These are phyloP conservation scores for Camelina laxa DNA, from an alignment of 345 rosid species.

Conservation along the genomic window DNA sequence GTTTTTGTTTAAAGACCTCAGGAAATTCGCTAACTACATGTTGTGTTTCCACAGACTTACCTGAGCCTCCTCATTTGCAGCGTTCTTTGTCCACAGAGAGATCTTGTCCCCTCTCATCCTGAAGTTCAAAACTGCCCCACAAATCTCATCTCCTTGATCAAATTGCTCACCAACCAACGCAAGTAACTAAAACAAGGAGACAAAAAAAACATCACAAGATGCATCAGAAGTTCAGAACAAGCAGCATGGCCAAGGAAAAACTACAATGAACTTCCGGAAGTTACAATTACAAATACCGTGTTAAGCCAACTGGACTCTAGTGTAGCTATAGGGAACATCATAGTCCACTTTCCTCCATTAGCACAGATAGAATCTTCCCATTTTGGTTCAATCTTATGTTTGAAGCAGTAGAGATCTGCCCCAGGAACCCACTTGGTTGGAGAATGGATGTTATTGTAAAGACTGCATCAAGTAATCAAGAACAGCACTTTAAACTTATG, in stretches of 20 bases:
- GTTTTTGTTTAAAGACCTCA: neutral
- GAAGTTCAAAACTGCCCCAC: slow-evolving; percentile 88
- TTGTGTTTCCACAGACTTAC: slow-evolving; percentile 43
- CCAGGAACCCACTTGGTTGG: slow-evolving; percentile 67
- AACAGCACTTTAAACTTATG: too few relatives aligned
- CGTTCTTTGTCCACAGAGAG: slow-evolving; percentile 91
- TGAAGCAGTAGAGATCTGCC: slow-evolving; percentile 87
- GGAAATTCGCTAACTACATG: slow-evolving; percentile 17
- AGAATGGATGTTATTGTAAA: slow-evolving; percentile 78
- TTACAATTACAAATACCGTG: slow-evolving; percentile 56
- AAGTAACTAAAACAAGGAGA: slow-evolving; percentile 52
- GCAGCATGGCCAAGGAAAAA: slow-evolving; percentile 5
- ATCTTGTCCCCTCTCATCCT: slow-evolving; percentile 68
- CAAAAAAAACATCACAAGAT: neutral
- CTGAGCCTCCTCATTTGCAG: slow-evolving; percentile 80
- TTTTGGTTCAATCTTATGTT: slow-evolving; percentile 77
- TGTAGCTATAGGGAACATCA: slow-evolving; percentile 52
- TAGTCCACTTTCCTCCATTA: slow-evolving; percentile 92
- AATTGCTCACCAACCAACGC: slow-evolving; percentile 94
- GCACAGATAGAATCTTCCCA: slow-evolving; percentile 99
- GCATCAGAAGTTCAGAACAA: slow-evolving; percentile 14
- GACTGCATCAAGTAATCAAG: slow-evolving; percentile 48
- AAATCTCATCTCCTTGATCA: slow-evolving; percentile 86
- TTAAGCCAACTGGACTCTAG: slow-evolving; percentile 76
- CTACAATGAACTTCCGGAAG: neutral